Evolutionary conservation across 2,329 filamentous ascomycete genomes (phyloP).

Genomic region (Apiospora malaysiana): DNA sequence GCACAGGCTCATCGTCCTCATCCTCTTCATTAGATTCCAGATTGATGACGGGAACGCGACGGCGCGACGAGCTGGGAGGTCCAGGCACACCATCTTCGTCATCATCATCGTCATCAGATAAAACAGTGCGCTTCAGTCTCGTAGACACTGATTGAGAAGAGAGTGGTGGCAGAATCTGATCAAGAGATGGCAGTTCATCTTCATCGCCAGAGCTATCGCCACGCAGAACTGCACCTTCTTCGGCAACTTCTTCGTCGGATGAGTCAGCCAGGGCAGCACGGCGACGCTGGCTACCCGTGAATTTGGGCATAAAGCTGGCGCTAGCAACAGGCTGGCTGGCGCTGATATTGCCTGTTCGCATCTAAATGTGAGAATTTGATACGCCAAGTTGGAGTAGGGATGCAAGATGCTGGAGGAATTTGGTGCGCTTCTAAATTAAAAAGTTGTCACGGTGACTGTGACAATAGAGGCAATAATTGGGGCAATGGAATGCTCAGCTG

Average conservation of each 20-base stretch:
- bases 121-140: conserved; percentile 32
- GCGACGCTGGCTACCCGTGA: conserved; percentile 23
- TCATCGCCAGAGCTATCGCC: conserved; percentile 31
- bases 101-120: conserved; percentile 34
- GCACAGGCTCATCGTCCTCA: conserved; percentile 27
- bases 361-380: conserved; percentile 4
- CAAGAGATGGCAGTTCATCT: conserved; percentile 29
- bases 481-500: background rate
- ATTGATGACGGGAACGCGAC: conserved; percentile 30
- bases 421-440: too few relatives aligned
- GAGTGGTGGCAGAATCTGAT: conserved; percentile 20
- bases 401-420: background rate
- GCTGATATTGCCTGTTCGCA: conserved; percentile 17
- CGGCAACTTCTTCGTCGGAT: conserved; percentile 34
- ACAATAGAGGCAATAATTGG: background rate
- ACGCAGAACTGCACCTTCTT: conserved; percentile 30
- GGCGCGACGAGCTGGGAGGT: conserved; percentile 20
- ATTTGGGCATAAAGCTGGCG: conserved; percentile 38
- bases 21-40: conserved; percentile 33
- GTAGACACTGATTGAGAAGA: conserved; percentile 41
- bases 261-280: conserved; percentile 26
- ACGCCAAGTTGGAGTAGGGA: background rate
- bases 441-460: background rate
- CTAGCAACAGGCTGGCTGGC: conserved; percentile 27
- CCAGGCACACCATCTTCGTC: conserved; percentile 27